Base-by-base conservation (phyloP, 2,329 filamentous ascomycete species). In the Biscogniauxia marginata region DNA sequence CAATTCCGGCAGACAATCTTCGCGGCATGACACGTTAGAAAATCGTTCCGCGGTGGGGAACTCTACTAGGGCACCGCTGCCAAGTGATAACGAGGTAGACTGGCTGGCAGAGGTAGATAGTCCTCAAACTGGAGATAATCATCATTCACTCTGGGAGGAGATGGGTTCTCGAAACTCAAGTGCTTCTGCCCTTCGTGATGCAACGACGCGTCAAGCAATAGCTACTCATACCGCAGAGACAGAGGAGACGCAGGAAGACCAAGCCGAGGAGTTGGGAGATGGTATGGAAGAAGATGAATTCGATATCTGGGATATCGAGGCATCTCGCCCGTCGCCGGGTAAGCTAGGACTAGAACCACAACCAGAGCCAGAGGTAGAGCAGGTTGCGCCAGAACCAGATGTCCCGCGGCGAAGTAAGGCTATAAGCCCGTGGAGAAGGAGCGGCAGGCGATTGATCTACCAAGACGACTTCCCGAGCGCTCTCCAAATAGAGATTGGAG, bases 251-350 rank as follows among this genome's bases (percentile, higher is more conserved):
- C 30, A 39, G n/a, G 2, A 16, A n/a, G 62, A 61, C 13, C 59
- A 61, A 21, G 54, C 50, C 21, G 45, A 60, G 11, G 58, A 58
- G 21, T 19, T 34, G 9, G 48, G 30, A 13, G 53, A 59, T n/a
- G 55, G 58, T 19, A 54, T 50, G 5, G 53, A 56, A 39, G 63
- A 57, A 8, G 76, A 77, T 3, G 79, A 78, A 9, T 73, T 71
- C 3, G 78, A 85, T 60, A 75, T 86, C 9, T 86, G 83, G 82
- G 82, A 81, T 25, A 65, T 84, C 21, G 83, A 85, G 65, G 83
- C 82, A 9, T 74, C 78, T 52, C 77, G 82, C 11, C 71, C 74
- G 6, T 74, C 75, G 1, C 77, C 79, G 8, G 67, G 60, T 49
- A 65, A 60, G 55, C 54, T 51, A 34, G 55, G 61, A 49, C 49